A percentile compares a stretch with the other conserved stretches of the same genome.
These are phyloP conservation scores for Dispira simplex DNA, from an alignment of 192 early-diverging fungal genomes.

Conservation along the genomic window DNA sequence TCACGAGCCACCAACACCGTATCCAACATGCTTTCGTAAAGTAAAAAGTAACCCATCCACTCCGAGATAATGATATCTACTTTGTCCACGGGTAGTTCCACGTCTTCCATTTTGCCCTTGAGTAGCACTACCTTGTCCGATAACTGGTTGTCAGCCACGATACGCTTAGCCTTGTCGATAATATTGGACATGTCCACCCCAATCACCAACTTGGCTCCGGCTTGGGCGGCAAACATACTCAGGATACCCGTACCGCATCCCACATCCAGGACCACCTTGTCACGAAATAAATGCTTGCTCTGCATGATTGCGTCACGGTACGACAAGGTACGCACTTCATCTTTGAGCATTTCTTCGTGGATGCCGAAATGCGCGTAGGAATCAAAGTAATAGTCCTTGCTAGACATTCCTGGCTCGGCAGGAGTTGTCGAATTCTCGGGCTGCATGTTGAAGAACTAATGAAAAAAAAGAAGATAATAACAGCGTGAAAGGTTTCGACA, in stretches of 20 bases:
- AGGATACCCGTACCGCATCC: slow-evolving; percentile 98
- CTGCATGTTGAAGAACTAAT: too few species aligned
- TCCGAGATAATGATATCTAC: slow-evolving; percentile 99
- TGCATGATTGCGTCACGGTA: slow-evolving; percentile 92
- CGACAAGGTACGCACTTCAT: slow-evolving; percentile 83
- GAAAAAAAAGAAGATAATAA: too few species aligned
- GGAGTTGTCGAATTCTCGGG: too few species aligned
- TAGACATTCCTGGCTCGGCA: neutral
- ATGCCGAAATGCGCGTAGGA: slow-evolving; percentile 93
- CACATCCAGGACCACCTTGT: slow-evolving; percentile 97
- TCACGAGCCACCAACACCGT: slow-evolving; percentile 96
- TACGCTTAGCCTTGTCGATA: slow-evolving; percentile 86
- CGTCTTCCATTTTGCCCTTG: slow-evolving; percentile 97
- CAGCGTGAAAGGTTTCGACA: too few species aligned
- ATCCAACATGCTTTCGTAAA: slow-evolving; percentile 99
- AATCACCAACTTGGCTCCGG: slow-evolving; percentile 88
- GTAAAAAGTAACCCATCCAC: slow-evolving; percentile 99
- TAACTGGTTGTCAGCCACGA: slow-evolving; percentile 89
- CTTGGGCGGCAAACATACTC: slow-evolving; percentile 98
- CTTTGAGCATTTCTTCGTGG: slow-evolving; percentile 97
- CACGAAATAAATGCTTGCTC: slow-evolving; percentile 92
- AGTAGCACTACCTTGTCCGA: slow-evolving; percentile 75
- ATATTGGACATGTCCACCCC: slow-evolving; percentile 98
- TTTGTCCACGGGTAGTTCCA: slow-evolving; percentile 79
- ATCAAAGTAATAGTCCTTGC: slow-evolving; percentile 91